Percentiles rank a stretch among this genome's conserved stretches.
phyloP scores from a whole-genome alignment of 805 yeast genomes.

The Saccharomycopsis vini region DNA sequence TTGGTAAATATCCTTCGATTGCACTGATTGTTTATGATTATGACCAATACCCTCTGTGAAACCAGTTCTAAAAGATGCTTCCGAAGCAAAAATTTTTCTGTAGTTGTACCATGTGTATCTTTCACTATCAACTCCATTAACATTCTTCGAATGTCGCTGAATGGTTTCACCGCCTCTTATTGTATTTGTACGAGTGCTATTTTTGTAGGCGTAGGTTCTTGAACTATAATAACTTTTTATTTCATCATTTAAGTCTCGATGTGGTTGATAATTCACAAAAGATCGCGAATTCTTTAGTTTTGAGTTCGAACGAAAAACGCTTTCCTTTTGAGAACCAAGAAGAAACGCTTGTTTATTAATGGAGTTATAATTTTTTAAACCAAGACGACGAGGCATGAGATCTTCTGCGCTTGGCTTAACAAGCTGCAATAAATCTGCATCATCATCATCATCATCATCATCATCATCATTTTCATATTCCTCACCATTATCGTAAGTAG shows the following conservation, averaged over 20 bases:
- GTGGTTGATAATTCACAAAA: constrained; percentile 7
- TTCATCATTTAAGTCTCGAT: constrained; percentile 7
- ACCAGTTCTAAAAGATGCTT: background rate
- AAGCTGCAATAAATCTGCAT: background rate
- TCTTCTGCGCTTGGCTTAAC: background rate
- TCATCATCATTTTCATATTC: background rate
- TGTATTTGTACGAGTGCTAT: background rate
- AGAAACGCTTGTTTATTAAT: background rate
- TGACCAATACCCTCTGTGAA: too few relatives aligned
- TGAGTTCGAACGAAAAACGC: background rate
- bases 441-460: background rate
- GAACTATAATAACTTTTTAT: constrained; percentile 1
- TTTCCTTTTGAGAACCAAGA: background rate
- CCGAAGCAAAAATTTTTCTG: background rate
- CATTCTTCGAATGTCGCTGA: background rate
- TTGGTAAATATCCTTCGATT: constrained; percentile 5
- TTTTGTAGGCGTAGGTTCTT: constrained; percentile 4
- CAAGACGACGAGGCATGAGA: background rate
- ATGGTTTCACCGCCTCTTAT: background rate
- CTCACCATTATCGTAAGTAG: too few relatives aligned
- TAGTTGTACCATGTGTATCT: constrained; percentile 2
- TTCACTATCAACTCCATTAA: background rate
- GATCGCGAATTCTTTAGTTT: background rate
- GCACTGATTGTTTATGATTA: too few relatives aligned
- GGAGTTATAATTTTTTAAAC: background rate